Conservation (phyloP, 139 green algal genomes). For the Nannochloris sp. region DNA sequence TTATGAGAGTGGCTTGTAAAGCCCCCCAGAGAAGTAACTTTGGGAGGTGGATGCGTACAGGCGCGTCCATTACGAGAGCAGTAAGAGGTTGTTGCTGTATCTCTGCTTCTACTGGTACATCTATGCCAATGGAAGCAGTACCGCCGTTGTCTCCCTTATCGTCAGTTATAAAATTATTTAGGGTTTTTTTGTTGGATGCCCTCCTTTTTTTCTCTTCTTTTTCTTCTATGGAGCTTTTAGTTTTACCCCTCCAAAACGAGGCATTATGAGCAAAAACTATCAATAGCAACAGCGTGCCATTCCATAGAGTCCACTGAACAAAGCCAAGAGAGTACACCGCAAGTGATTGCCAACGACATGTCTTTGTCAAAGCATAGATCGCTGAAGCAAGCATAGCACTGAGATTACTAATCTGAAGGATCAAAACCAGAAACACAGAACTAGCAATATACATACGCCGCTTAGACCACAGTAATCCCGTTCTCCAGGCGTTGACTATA, state of each 20-base stretch:
- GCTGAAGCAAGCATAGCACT: neutral
- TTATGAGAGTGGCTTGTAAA: neutral
- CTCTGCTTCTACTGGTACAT: neutral
- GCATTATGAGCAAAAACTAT: neutral
- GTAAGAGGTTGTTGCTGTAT: neutral
- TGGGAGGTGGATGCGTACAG: neutral
- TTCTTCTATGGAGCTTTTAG: neutral
- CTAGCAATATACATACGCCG: neutral
- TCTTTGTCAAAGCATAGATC: neutral
- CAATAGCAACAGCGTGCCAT: conserved; percentile 6
- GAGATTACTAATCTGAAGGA: neutral
- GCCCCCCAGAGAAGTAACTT: conserved; percentile 1
- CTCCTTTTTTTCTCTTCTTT: no score
- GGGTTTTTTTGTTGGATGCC: no score
- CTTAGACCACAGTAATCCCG: neutral
- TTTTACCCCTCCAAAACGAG: neutral
- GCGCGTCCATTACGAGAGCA: conserved; percentile 8
- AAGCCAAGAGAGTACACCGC: neutral
- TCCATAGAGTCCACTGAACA: neutral
- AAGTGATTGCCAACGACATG: neutral
- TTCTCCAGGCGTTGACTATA: neutral
- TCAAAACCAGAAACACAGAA: neutral
- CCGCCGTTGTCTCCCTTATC: no score
- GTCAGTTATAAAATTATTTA: no score
- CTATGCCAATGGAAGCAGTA: no score